Evolutionary conservation across 2,329 filamentous ascomycete species (phyloP), one percentile per base, ranked within the genome.

Genomic region (Taxawa tesnikishii): DNA sequence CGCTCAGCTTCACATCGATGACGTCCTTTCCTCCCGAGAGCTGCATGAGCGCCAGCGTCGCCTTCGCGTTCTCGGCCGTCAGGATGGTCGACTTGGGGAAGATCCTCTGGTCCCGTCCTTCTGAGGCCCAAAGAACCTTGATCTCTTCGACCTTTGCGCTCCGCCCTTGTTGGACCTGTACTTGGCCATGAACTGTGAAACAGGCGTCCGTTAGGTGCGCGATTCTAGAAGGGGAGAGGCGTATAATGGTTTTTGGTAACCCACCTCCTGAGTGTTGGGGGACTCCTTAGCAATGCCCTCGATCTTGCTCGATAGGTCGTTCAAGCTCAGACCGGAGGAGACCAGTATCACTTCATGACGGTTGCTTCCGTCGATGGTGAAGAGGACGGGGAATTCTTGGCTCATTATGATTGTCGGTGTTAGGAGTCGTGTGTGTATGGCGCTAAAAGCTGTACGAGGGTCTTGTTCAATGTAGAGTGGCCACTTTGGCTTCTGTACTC

Each of bases 331-430:
- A 12, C 41, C 41, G 7, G 43, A 38, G 32, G 43, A 43, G 15
- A 49, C 36, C 25, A 50, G 43, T 31, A 50, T 40, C 15, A 53
- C 44, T 40, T 58, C 54, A 36, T 58, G 54, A 26, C 53, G 43
- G 28, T 41, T 43, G 18, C 44, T 46, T 29, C 45, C 44, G 17
- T 48, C 47, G 29, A 56, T 45, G n/a, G 47, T 55, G 44, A 58
- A 58, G 27, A 58, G 38, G 33, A 51, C 39, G 11, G 54, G 52
- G 30, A 54, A 53, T 27, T 38, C n/a, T n/a, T n/a, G n/a, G n/a
- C n/a, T n/a, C n/a, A n/a, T n/a, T n/a, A n/a, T n/a, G n/a, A n/a
- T n/a, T n/a, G n/a, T n/a, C n/a, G n/a, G n/a, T n/a, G n/a, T n/a
- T n/a, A n/a, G n/a, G n/a, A n/a, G n/a, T n/a, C n/a, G n/a, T n/a